Evolutionary conservation across 352 stramenopile species (phyloP).

Genomic region (Phytopythium oedochilum): DNA sequence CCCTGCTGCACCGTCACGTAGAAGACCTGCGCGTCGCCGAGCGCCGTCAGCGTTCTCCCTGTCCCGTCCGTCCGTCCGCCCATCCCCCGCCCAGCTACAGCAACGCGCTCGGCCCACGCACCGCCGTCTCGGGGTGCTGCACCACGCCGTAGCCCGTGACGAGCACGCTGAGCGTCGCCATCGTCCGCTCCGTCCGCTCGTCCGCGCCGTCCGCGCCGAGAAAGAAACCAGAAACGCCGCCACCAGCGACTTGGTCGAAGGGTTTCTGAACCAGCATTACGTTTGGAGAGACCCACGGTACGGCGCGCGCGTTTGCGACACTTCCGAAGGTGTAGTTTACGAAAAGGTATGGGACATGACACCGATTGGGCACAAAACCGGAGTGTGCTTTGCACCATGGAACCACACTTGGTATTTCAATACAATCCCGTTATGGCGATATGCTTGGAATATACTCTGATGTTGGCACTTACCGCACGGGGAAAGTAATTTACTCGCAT

Average conservation of each 20-base stretch:
- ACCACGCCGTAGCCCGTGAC: slow-evolving; percentile 72
- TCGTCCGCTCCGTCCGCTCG: slow-evolving; percentile 7
- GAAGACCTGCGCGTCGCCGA: slow-evolving; percentile 40
- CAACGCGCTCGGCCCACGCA: slow-evolving; percentile 21
- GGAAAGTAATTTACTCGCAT: too few relatives aligned
- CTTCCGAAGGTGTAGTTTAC: too few relatives aligned
- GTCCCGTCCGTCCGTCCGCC: neutral
- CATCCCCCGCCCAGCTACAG: neutral
- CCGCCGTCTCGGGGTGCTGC: slow-evolving; percentile 42
- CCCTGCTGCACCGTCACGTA: slow-evolving; percentile 72
- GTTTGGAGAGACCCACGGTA: neutral
- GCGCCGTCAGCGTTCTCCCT: too few relatives aligned
- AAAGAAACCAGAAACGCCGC: slow-evolving; percentile 2
- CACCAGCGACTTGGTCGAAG: slow-evolving; percentile 6
- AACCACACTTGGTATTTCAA: too few relatives aligned
- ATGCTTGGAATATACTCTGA: too few relatives aligned
- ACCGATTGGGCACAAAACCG: too few relatives aligned
- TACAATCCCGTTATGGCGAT: too few relatives aligned
- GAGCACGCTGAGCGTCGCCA: slow-evolving; percentile 67
- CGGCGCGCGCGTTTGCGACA: too few relatives aligned
- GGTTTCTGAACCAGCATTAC: slow-evolving; percentile 6
- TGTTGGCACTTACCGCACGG: too few relatives aligned
- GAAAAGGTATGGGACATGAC: too few relatives aligned
- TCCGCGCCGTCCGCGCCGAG: too few relatives aligned
- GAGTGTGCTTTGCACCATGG: too few relatives aligned